phyloP scores from a whole-genome alignment of 495 filamentous ascomycete species.

The Tricharina praecox region DNA sequence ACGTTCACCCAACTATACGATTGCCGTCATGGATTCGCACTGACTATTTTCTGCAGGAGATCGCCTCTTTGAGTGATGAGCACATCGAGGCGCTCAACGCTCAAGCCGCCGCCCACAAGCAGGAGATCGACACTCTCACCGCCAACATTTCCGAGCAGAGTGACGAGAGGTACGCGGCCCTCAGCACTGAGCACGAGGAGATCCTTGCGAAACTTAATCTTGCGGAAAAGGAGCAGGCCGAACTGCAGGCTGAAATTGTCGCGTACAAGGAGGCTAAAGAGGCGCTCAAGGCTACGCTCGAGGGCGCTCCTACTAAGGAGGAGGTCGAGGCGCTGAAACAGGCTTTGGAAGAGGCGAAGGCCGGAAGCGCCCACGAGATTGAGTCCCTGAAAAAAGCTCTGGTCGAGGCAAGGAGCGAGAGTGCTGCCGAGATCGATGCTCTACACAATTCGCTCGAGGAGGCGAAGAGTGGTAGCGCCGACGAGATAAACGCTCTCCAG shows the following conservation, averaged over 20 bases:
- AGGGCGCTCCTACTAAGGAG: too few species aligned
- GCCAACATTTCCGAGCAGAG: slow-evolving; percentile 11
- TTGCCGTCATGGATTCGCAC: neutral
- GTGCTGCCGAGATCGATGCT: too few species aligned
- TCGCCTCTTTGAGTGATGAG: slow-evolving; percentile 14
- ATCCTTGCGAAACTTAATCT: slow-evolving; percentile 10
- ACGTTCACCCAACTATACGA: slow-evolving; percentile 13
- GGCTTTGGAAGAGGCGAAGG: too few species aligned
- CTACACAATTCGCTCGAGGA: too few species aligned
- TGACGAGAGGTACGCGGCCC: slow-evolving; percentile 22
- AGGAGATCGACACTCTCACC: slow-evolving; percentile 14
- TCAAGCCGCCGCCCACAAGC: slow-evolving; percentile 11
- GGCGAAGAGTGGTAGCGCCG: too few species aligned
- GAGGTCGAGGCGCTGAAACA: too few species aligned
- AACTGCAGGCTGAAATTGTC: slow-evolving; percentile 14
- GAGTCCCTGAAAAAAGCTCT: too few species aligned
- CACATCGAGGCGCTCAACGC: slow-evolving; percentile 17
- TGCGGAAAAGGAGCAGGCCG: slow-evolving; percentile 10
- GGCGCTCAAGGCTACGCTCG: slow-evolving; percentile 14
- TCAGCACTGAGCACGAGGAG: slow-evolving; percentile 17
- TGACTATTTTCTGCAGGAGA: too few species aligned
- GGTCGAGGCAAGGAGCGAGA: too few species aligned
- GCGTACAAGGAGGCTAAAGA: slow-evolving; percentile 11
- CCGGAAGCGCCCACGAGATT: too few species aligned
- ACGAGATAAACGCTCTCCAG: too few species aligned